Evolutionary conservation across 306 rosid species (phyloP), one percentile per base, ranked within the genome.

Genomic region (Casuarina cunninghamiana): DNA sequence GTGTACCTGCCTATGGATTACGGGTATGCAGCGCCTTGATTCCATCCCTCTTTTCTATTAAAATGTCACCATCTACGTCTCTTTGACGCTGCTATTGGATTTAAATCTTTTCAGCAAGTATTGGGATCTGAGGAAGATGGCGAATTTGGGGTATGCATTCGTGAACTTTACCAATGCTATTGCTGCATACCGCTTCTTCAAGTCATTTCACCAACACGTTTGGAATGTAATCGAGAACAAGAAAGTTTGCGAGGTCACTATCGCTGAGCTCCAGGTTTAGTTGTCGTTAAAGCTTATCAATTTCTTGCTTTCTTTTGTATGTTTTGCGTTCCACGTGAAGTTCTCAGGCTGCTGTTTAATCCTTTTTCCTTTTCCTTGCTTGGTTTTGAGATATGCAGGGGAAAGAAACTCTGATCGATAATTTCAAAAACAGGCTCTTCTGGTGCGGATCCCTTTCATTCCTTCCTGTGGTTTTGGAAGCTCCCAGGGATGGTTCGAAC

Each of bases 71-170:
- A 6, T 32, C 37, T 15, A 10, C 5, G 13, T 65, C n/a, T 37
- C 2, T 17, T 19, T 6, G 2, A 17, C 12, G 17, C 5, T 3
- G 15, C 3, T 50, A 51, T 10, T 3, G 41, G 43, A 10, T 48
- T 16, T 26, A 26, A 0, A 2, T 11, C 55, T 37, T 42, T 11
- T 3, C 32, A 90, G 93, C 50, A 84, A 79, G 21, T 81, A 8
- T 32, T 86, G 90, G 38, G 1, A 6, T 1, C 63, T 85, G 3
- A 19, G 65, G 0, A 84, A 21, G 49, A 53, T 53, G 2, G 53
- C 88, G 0, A 92, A 92, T 84, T 65, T 92, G 55, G 93, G 97
- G 0, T 90, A 92, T 17, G 93, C 94, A 0, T 92, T 92, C 26
- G 93, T 92, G 0, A 92, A 90, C 44, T 93, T 93, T 7, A 88